Evolutionary conservation across 768 basidiomycete species (phyloP).

Genomic region (Boletellus ananas): DNA sequence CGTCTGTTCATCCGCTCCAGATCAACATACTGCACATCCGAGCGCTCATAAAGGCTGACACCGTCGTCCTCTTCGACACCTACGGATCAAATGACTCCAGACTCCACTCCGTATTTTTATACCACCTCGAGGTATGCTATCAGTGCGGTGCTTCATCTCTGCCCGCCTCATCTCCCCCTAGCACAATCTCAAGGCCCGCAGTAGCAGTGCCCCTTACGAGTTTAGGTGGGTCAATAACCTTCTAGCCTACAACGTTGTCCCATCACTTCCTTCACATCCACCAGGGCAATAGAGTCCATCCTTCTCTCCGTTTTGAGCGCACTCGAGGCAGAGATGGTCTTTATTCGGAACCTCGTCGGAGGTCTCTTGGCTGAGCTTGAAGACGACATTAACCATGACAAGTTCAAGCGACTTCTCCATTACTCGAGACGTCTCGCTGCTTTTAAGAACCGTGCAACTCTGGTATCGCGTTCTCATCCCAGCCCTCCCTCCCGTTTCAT

Average conservation of each 20-base stretch:
- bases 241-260: constrained; percentile 10
- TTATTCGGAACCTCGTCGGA: constrained; percentile 86
- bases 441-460: constrained; percentile 87
- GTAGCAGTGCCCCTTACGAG: constrained; percentile 75
- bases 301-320: constrained; percentile 89
- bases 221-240: constrained; percentile 55
- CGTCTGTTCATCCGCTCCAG: constrained; percentile 36
- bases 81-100: constrained; percentile 84
- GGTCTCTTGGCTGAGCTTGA: constrained; percentile 90
- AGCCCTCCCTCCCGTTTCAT: background rate
- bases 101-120: constrained; percentile 82
- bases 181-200: constrained; percentile 81
- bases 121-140: constrained; percentile 71
- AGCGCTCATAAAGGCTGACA: constrained; percentile 89
- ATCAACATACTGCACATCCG: constrained; percentile 94
- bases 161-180: constrained; percentile 29
- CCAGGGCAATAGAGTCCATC: constrained; percentile 91
- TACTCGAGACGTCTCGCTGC: constrained; percentile 85
- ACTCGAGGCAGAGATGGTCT: constrained; percentile 94
- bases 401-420: constrained; percentile 86
- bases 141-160: constrained; percentile 10
- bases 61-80: constrained; percentile 88
- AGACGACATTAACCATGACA: constrained; percentile 92
- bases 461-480: constrained; percentile 43
- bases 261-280: constrained; percentile 14